A percentile compares a stretch with the other conserved stretches of the same genome.
Evolutionary conservation across 108 stramenopile genomes (phyloP).

Genomic region (Poteriospumella lacustris): DNA sequence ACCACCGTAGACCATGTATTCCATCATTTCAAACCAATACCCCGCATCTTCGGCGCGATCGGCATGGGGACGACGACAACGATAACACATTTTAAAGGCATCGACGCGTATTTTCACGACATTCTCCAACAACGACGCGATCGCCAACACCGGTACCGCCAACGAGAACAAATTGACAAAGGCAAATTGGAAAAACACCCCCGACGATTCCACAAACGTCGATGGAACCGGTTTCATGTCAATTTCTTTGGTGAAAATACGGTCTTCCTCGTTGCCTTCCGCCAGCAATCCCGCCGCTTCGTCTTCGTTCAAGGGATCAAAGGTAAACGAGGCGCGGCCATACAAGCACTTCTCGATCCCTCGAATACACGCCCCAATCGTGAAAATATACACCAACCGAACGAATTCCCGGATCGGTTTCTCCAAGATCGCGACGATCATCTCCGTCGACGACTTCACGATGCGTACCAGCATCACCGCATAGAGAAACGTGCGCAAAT

Average conservation of each 20-base stretch:
- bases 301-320: no score
- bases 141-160: neutral
- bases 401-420: no score
- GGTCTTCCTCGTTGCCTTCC: neutral
- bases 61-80: neutral
- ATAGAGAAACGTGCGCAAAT: neutral
- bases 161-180: neutral
- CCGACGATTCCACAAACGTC: neutral
- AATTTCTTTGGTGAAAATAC: neutral
- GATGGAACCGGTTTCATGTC: neutral
- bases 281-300: no score
- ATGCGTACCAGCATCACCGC: neutral
- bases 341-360: no score
- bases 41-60: neutral
- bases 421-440: no score
- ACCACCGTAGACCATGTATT: neutral
- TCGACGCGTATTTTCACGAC: neutral
- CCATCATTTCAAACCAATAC: neutral
- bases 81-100: slow-evolving; percentile 2
- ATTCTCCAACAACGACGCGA: neutral
- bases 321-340: no score
- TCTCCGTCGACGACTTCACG: no score
- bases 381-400: no score
- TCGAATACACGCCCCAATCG: no score
- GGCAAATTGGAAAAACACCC: neutral